phyloP scores from a whole-genome alignment of 225 moss, liverwort and hornwort species.

The Physcomitrellopsis africana region DNA sequence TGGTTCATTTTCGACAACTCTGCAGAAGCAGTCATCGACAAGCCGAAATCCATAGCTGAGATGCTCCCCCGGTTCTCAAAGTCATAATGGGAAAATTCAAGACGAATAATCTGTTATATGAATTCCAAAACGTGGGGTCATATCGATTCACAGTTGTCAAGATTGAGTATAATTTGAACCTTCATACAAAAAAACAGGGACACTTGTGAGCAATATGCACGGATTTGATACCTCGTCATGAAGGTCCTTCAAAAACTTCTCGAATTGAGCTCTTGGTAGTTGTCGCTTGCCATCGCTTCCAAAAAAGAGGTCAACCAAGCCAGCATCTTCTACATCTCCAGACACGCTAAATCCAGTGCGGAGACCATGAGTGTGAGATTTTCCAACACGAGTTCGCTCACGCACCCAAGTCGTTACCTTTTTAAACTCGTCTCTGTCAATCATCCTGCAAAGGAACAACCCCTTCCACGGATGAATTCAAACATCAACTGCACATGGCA shows the following conservation, averaged over 20 bases:
- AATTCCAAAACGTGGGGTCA: constrained; percentile 23
- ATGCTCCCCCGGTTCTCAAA: constrained; percentile 59
- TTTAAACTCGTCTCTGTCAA: constrained; percentile 74
- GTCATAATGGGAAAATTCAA: constrained; percentile 82
- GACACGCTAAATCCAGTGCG: constrained; percentile 53
- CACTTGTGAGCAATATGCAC: not conserved
- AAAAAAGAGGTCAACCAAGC: constrained; percentile 72
- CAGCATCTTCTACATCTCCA: constrained; percentile 59
- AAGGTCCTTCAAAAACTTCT: constrained; percentile 56
- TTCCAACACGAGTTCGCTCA: constrained; percentile 61
- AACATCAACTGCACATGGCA: constrained; percentile 3
- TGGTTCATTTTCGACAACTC: constrained; percentile 55
- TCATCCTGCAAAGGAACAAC: constrained; percentile 46
- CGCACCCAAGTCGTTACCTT: constrained; percentile 73
- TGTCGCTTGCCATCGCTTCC: constrained; percentile 58
- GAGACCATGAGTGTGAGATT: constrained; percentile 59
- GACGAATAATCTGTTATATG: constrained; percentile 57
- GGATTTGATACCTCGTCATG: constrained; percentile 55
- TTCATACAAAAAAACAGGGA: not conserved
- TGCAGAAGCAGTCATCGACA: constrained; percentile 77
- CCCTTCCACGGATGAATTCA: constrained; percentile 1
- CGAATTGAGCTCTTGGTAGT: constrained; percentile 64
- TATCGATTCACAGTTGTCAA: not conserved
- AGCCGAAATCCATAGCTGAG: constrained; percentile 69
- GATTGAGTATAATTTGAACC: constrained; percentile 13